Evolutionary conservation across 164 flowering plant genomes (phyloP), one percentile per base, ranked within the genome.

Genomic region (Vitis labrusca): DNA sequence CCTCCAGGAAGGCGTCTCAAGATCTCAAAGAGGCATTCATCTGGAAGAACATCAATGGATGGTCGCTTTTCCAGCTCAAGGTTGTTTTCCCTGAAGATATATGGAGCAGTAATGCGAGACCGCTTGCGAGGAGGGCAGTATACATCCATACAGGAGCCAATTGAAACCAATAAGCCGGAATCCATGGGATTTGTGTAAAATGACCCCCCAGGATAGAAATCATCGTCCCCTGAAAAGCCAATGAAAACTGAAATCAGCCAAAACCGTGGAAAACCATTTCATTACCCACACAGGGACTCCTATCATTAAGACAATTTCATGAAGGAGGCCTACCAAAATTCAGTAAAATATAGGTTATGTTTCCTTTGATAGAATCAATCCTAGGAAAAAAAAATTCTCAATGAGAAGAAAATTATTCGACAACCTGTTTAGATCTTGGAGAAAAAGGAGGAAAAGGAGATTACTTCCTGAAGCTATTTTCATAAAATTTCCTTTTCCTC

Each of bases 11-110:
- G 30, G 49, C 91, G 86, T 69, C 85, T 84, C 63, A 92, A 82
- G 75, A 92, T 92, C 88, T 92, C 96, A 59, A 83, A 84, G 23
- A 92, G 85, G 76, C 97, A 92, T 76, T 91, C 96, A 71, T 92
- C 91, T 0, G 97, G 97, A 64, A 92, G 96, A 66, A 76, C 75
- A 0, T 86, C 89, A 47, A 92, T 80, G 19, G 93, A 84, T 11
- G 84, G 77, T 9, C 50, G 73, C 64, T 76, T 74, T 23, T 67
- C 52, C 50, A 76, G 74, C 72, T 79, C 79, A 61, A 66, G 64
- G 29, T 52, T 37, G 7, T 55, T 59, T 19, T 65, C 80, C 29
- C 73, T 55, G 32, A 80, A 70, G 44, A 65, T 61, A 70, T 72
- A 80, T 2, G 89, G 86, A 10, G 79, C 74, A 69, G 74, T 76